phyloP scores from a whole-genome alignment of 495 filamentous ascomycete species.

The Xylaria castorea region DNA sequence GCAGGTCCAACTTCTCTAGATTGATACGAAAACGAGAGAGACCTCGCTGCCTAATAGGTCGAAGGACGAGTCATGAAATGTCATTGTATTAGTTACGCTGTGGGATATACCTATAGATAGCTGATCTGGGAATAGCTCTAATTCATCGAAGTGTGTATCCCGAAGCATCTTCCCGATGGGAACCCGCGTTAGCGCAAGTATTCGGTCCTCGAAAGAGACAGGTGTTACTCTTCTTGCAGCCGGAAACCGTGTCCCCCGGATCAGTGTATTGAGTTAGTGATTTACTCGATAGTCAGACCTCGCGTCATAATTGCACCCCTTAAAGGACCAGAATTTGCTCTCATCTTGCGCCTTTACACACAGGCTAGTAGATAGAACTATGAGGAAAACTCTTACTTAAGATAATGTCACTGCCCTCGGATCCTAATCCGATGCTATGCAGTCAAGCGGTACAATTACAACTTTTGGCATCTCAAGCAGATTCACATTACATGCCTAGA shows the following conservation, averaged over 20 bases:
- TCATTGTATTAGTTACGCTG: neutral
- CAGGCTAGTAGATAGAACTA: neutral
- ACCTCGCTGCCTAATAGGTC: neutral
- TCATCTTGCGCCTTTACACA: neutral
- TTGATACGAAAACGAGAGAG: neutral
- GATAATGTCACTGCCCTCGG: neutral
- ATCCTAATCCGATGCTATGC: slow-evolving; percentile 13
- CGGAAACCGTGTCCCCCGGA: neutral
- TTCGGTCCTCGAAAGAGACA: neutral
- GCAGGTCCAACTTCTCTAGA: neutral
- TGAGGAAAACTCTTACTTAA: neutral
- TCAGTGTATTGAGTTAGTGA: neutral
- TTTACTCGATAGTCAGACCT: neutral
- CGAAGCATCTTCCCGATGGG: slow-evolving; percentile 24
- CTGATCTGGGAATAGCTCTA: neutral
- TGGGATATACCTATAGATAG: neutral
- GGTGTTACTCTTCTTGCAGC: neutral
- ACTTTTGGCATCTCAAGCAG: neutral
- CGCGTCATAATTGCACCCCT: neutral
- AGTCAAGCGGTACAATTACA: neutral
- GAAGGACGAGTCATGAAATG: neutral
- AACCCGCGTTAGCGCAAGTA: slow-evolving; percentile 21
- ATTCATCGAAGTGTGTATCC: neutral
- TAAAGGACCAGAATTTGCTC: no score
- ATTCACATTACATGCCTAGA: neutral